Base-by-base conservation (phyloP, 2,329 filamentous ascomycete genomes). In the Colletotrichum lini region DNA sequence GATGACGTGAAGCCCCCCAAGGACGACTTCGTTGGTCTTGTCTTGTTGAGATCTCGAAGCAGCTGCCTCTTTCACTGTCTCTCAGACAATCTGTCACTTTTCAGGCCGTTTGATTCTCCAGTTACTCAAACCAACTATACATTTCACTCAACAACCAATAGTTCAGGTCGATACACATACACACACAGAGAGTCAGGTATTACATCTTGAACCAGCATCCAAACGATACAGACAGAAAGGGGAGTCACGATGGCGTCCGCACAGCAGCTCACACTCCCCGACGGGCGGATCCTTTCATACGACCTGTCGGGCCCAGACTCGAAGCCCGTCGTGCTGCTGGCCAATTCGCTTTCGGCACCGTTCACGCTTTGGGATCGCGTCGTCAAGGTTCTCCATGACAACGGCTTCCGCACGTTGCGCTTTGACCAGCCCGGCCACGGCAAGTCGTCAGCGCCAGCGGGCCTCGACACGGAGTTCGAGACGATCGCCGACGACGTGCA, bases 391-490 rank as follows among this genome's bases (percentile, higher is more conserved):
- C 75, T 85, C 54, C 77, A 79, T 54, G 69, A 73, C 1, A 74
- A 76, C 44, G 82, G 81, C 23, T 84, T 81, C 72, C 79, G 79
- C n/a, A 80, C 82, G 21, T 76, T 86, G 16, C 80, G 82, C 45
- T 86, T 83, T 72, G 82, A 85, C 70, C 81, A 82, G 50, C 82
- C 83, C 0, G 84, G 84, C 45, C 84, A 86, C 67, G 83, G 83
- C 49, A 70, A 62, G 16, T 85, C 83, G 2, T 76, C 77, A 0
- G 76, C 77, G 0, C 82, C 83, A 5, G 65, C 74, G 16, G 74
- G 78, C 6, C 75, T 83, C 18, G 76, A 78, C 2, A 82, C 81
- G 7, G 84, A 82, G 0, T 84, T 85, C 72, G 77, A 79, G 35
- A 78, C 78, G 16, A 79, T 85, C 65, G 79, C 81, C 4, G 78